Evolutionary conservation across 1,139 yeast genomes (phyloP), one percentile per base, ranked within the genome.

Genomic region (Candida tetrigidarum): DNA sequence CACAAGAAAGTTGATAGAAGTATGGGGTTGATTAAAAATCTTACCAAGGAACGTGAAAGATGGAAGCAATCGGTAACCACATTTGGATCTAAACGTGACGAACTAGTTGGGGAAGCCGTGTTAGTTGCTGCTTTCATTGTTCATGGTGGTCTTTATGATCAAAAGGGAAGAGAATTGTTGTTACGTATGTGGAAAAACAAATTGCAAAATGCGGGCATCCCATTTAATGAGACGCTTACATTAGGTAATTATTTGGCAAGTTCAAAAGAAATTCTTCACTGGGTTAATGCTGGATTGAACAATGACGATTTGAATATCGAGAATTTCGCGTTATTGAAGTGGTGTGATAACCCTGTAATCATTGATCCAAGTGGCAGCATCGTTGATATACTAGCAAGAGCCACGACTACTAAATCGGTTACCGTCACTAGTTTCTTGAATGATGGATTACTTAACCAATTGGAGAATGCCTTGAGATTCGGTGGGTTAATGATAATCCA

Each of bases 391-490:
- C 50, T 89, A 20, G 48, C 55, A 2, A 58, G 63, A 15, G 59
- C 63, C 28, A 51, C 59, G 29, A 50, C 57, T 1, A 67, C 69
- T 1, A 67, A 70, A 32, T 75, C 74, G 41, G 59, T 85, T 2
- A 67, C 76, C 0, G 60, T 81, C 0, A 80, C 96, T 0, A 87
- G 95, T 53, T 92, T 91, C 57, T 62, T 86, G 43, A 89, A 86
- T 55, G 79, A 77, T n/a, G 79, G 85, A 0, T 87, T 85, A 59
- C 60, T 78, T 4, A 85, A 81, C 54, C 87, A 82, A 43, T 63
- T 92, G 20, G 96, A 90, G 58, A 86, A 90, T 57, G 84, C 96
- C 0, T 62, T 92, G 22, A 71, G 95, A 49, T 92, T 92, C 70
- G 98, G 99, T 7, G 91, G 90, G 4, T 59, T 78, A 0, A 68